Conservation (phyloP, 2,329 filamentous ascomycete genomes). For the Magnaporthales sp. region DNA sequence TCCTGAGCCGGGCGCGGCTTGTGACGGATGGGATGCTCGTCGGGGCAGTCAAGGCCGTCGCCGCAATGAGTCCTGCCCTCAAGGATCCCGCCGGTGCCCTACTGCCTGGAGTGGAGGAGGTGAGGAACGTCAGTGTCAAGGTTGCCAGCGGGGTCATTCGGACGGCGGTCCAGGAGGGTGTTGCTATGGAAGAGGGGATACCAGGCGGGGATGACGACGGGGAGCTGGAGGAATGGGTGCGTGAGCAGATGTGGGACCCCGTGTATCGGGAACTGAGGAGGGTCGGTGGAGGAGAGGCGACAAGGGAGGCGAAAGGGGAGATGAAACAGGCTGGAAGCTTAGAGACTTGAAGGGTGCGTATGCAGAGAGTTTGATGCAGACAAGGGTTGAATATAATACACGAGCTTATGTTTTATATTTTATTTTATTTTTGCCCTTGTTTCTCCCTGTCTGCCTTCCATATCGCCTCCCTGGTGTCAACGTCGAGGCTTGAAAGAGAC, state of each 20-base stretch:
- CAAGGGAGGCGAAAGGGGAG: constrained; percentile 51
- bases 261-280: constrained; percentile 55
- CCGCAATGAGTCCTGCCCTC: constrained; percentile 62
- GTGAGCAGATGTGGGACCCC: constrained; percentile 73
- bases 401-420: not conserved
- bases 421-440: not conserved
- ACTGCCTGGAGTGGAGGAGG: constrained; percentile 66
- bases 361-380: not conserved
- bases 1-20: constrained; percentile 58
- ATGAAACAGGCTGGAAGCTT: constrained; percentile 38
- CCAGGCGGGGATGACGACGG: constrained; percentile 45
- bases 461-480: too few relatives aligned
- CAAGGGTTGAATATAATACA: not conserved
- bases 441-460: not conserved
- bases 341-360: not conserved
- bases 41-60: constrained; percentile 66
- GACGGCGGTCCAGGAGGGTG: constrained; percentile 58
- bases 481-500: too few relatives aligned
- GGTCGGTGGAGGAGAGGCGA: constrained; percentile 43
- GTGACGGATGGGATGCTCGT: constrained; percentile 76
- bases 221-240: constrained; percentile 61
- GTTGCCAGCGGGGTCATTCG: constrained; percentile 71
- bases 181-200: constrained; percentile 58
- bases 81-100: constrained; percentile 49
- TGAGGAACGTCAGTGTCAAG: constrained; percentile 66